Conservation (phyloP, 1,139 yeast species). For the Sugiyamaella xylanicola region DNA sequence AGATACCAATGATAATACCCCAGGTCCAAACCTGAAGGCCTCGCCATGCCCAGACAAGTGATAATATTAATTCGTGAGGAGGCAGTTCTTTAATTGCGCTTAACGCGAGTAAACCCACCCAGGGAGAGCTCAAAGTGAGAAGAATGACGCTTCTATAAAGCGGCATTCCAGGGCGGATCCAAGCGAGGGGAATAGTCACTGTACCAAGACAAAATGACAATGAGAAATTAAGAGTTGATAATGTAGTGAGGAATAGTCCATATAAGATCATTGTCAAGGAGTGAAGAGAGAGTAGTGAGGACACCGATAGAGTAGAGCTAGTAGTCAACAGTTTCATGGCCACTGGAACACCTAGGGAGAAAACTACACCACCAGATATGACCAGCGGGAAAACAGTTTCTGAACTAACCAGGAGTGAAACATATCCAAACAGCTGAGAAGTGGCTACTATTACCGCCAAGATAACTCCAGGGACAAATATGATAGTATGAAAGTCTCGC, state of each 20-base stretch:
- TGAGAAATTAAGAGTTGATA: constrained; percentile 82
- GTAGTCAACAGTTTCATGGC: constrained; percentile 20
- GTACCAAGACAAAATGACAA: constrained; percentile 73
- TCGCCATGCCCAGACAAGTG: constrained; percentile 62
- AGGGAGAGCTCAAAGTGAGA: constrained; percentile 32
- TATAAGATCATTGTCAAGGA: constrained; percentile 58
- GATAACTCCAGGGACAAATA: constrained; percentile 27
- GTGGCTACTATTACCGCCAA: constrained; percentile 31
- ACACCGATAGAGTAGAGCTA: constrained; percentile 4
- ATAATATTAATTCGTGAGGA: constrained; percentile 19
- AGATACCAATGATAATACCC: constrained; percentile 70
- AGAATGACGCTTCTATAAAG: constrained; percentile 21
- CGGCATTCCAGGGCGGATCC: constrained; percentile 50
- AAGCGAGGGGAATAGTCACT: constrained; percentile 68
- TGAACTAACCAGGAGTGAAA: constrained; percentile 26
- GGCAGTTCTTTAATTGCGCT: constrained; percentile 38
- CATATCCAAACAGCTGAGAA: constrained; percentile 29
- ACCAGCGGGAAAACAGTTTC: constrained; percentile 20
- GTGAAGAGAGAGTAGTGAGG: constrained; percentile 32
- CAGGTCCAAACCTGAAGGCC: constrained; percentile 86
- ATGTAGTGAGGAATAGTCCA: constrained; percentile 69
- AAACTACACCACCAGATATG: constrained; percentile 22
- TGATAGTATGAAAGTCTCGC: constrained; percentile 25
- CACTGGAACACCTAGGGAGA: constrained; percentile 22
- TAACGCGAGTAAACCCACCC: constrained; percentile 42